These are phyloP conservation scores for Haplosporangium sp. DNA, from an alignment of 371 early-diverging fungal genomes.

Conservation along the genomic window DNA sequence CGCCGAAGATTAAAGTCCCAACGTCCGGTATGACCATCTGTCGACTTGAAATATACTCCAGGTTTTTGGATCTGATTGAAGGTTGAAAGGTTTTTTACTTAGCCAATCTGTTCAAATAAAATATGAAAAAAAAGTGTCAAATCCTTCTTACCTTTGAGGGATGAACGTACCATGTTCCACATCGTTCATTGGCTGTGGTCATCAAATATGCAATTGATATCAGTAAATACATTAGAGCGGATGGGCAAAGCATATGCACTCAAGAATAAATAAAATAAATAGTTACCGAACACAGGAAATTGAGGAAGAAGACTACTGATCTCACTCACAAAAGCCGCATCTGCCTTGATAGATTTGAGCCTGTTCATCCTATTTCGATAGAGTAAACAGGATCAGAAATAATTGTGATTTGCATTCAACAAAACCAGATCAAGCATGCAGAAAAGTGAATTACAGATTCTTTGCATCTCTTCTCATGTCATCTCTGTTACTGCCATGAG, in stretches of 20 bases:
- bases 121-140: not conserved
- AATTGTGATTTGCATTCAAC: too few relatives aligned
- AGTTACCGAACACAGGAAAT: slow-evolving; percentile 73
- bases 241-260: not conserved
- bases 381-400: not conserved
- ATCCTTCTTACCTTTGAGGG: slow-evolving; percentile 62
- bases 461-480: slow-evolving; percentile 56
- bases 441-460: slow-evolving; percentile 33
- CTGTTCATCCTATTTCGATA: slow-evolving; percentile 73
- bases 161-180: slow-evolving; percentile 87
- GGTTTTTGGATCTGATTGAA: slow-evolving; percentile 61
- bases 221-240: not conserved
- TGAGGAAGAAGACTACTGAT: slow-evolving; percentile 66
- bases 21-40: slow-evolving; percentile 88
- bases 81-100: not conserved
- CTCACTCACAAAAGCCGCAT: slow-evolving; percentile 76
- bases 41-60: slow-evolving; percentile 91
- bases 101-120: too few relatives aligned
- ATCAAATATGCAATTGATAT: not conserved
- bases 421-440: not conserved
- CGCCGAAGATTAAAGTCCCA: slow-evolving; percentile 88
- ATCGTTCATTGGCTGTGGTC: slow-evolving; percentile 79
- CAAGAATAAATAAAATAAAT: not conserved
- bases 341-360: slow-evolving; percentile 81
- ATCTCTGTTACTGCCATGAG: slow-evolving; percentile 43